Base-by-base conservation (phyloP, 495 filamentous ascomycete species). In the Aspergillus asperescens region DNA sequence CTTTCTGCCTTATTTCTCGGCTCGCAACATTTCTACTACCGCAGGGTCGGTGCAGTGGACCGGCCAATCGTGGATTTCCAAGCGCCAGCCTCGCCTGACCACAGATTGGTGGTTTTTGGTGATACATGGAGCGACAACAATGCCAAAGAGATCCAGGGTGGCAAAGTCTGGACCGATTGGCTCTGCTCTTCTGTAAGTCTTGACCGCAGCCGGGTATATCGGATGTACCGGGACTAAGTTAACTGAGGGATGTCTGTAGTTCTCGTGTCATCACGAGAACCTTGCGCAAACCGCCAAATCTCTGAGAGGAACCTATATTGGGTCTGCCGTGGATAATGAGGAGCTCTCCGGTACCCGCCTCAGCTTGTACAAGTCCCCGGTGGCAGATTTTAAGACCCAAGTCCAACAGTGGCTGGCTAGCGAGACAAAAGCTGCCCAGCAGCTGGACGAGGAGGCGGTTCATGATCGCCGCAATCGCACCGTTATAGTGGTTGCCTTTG, bases 111-210 rank as follows among this genome's bases (percentile, higher is more conserved):
- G 2, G 68, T 76, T 3, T 78, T 77, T 52, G 73, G 74, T 1
- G 74, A 78, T 54, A 74, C 75, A 12, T 77, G 73, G 75, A 76
- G 73, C 32, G 74, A 74, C 44, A 72, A 72, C 56, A 61, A 71
- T 58, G 62, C 69, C 6, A 63, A 62, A 20, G 60, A 69, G 1
- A 42, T 56, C 4, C 68, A 68, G 48, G 73, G 42, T 9, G 42
- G 72, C 18, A 59, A 59, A 31, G 61, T 69, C 4, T 78, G 72
- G 73, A 74, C 71, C 20, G 71, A 77, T 53, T 69, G 67, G 63
- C 65, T 78, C 20, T 77, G 75, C 58, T 62, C 56, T 13, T 63
- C 63, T 61, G 73, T 76, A 67, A 55, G 52, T 41, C 12, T 10
- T 24, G 8, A 41, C 19, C 44, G 43, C 29, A 38, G 50, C 27